phyloP scores from a whole-genome alignment of 805 yeast species.

The Kluyveromyces aestuarii region DNA sequence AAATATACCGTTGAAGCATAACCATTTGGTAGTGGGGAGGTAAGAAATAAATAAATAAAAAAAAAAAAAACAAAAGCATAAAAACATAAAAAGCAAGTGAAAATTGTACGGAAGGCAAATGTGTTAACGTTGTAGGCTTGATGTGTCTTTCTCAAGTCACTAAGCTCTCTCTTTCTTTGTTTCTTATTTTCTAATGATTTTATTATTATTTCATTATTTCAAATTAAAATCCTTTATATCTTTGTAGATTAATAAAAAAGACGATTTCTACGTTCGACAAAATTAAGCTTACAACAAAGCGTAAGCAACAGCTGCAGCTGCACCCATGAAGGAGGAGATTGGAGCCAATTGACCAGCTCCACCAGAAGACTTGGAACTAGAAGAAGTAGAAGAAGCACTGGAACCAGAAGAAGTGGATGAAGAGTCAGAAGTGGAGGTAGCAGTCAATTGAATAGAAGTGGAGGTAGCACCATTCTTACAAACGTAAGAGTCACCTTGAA shows the following conservation, averaged over 20 bases:
- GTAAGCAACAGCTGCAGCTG: constrained; percentile 40
- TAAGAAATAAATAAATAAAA: no score
- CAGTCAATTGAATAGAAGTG: constrained; percentile 33
- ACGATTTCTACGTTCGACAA: no score
- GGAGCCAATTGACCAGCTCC: constrained; percentile 27
- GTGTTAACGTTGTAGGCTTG: no score
- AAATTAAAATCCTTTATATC: neutral
- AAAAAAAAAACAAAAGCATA: no score
- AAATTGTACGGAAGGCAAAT: no score
- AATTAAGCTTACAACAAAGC: constrained; percentile 37
- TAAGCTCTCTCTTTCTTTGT: neutral
- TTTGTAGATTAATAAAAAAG: neutral
- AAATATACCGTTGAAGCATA: no score
- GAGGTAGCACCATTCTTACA: constrained; percentile 57
- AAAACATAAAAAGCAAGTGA: no score
- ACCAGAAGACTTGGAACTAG: constrained; percentile 17
- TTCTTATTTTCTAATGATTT: neutral
- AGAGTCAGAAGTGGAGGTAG: constrained; percentile 22
- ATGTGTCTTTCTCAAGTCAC: neutral
- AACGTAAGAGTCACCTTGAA: constrained; percentile 82
- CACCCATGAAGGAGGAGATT: constrained; percentile 38
- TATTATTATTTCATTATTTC: neutral
- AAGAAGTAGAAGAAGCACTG: constrained; percentile 24
- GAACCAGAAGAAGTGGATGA: constrained; percentile 26
- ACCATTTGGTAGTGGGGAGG: no score